These are phyloP conservation scores for Neltuma alba DNA, from an alignment of 306 rosid genomes.

Conservation along the genomic window DNA sequence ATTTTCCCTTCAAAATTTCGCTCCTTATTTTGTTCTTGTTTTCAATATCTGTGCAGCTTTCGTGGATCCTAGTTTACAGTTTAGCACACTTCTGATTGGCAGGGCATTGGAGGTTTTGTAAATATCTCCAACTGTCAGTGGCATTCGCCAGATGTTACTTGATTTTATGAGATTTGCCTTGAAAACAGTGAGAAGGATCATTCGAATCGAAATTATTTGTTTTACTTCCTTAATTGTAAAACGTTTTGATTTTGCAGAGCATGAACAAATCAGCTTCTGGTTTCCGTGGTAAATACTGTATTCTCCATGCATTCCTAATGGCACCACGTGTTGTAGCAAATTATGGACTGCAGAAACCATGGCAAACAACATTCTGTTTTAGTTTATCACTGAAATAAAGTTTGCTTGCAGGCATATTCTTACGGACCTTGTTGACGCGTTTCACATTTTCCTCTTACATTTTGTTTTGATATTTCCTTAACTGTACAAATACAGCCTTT, in stretches of 20 bases:
- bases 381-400: slow-evolving; percentile 46
- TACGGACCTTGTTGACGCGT: slow-evolving; percentile 13
- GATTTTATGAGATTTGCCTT: slow-evolving; percentile 36
- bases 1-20: slow-evolving; percentile 18
- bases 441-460: background rate
- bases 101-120: slow-evolving; percentile 35
- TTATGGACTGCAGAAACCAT: slow-evolving; percentile 37
- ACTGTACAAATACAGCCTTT: background rate
- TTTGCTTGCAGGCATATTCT: slow-evolving; percentile 35
- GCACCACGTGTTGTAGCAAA: slow-evolving; percentile 40
- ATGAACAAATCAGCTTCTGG: slow-evolving; percentile 45
- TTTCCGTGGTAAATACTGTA: slow-evolving; percentile 47
- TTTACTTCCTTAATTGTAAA: slow-evolving; percentile 42
- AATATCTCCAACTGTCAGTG: slow-evolving; percentile 31
- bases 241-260: slow-evolving; percentile 45
- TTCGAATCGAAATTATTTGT: slow-evolving; percentile 39
- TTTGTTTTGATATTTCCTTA: background rate
- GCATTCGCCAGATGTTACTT: slow-evolving; percentile 27
- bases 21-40: slow-evolving; percentile 1
- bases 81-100: slow-evolving; percentile 87
- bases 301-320: slow-evolving; percentile 34
- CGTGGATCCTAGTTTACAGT: slow-evolving; percentile 93
- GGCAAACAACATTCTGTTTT: slow-evolving; percentile 43
- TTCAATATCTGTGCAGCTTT: slow-evolving; percentile 64
- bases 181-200: slow-evolving; percentile 33